Conservation (phyloP, 805 yeast genomes). For the Ogataea populi-albae region DNA sequence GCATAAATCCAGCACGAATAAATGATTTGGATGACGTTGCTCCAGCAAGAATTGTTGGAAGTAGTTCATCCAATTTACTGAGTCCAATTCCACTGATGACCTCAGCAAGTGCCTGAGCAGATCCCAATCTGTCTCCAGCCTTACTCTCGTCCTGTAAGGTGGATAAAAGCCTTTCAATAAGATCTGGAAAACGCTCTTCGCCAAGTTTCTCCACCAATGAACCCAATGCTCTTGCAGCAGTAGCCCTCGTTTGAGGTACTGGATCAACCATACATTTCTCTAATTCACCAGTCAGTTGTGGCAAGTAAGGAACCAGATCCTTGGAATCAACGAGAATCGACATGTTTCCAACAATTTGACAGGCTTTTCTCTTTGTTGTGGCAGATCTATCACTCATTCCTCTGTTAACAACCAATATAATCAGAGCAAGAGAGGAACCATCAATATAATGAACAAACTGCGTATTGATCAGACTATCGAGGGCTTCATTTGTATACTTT, state of each 20-base stretch:
- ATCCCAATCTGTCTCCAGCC: slow-evolving; percentile 91
- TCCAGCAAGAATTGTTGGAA: slow-evolving; percentile 74
- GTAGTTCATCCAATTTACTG: slow-evolving; percentile 78
- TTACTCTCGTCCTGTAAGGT: slow-evolving; percentile 74
- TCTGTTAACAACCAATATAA: slow-evolving; percentile 90
- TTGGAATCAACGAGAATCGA: slow-evolving; percentile 87
- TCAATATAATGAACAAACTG: slow-evolving; percentile 97
- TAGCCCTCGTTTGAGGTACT: slow-evolving; percentile 93
- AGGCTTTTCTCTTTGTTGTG: slow-evolving; percentile 83
- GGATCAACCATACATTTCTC: slow-evolving; percentile 98
- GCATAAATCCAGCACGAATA: slow-evolving; percentile 90
- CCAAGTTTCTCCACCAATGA: slow-evolving; percentile 95
- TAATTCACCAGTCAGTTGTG: slow-evolving; percentile 72
- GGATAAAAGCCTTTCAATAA: slow-evolving; percentile 74
- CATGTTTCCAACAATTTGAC: slow-evolving; percentile 99
- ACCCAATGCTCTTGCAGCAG: slow-evolving; percentile 96
- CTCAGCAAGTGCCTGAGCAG: slow-evolving; percentile 95
- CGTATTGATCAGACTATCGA: slow-evolving; percentile 81
- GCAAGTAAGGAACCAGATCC: slow-evolving; percentile 82
- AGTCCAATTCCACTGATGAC: slow-evolving; percentile 91
- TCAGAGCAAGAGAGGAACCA: slow-evolving; percentile 94
- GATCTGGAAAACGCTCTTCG: slow-evolving; percentile 90
- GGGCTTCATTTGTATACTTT: slow-evolving; percentile 79
- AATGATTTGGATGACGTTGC: slow-evolving; percentile 65
- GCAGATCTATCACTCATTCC: slow-evolving; percentile 97